Evolutionary conservation across 352 stramenopile genomes (phyloP), one percentile per base, ranked within the genome.

Genomic region (Lagenidium sp.): DNA sequence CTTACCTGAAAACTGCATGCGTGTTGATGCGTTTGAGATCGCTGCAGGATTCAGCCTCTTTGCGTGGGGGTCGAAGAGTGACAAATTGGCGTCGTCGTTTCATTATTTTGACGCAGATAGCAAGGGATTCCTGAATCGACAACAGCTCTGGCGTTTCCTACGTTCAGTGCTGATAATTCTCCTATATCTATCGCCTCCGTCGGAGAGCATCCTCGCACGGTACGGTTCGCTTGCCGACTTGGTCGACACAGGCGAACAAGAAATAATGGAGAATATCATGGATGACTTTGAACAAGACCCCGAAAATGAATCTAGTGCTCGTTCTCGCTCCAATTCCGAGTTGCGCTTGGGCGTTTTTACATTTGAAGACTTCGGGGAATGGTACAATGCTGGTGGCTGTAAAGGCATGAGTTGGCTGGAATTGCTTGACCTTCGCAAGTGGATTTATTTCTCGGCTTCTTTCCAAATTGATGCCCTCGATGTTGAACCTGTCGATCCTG

Each of bases 91-190:
- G n/a, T 76, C 74, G 12, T 63, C 78, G 0, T 94, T 94, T 38
- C 76, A 94, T 48, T 94, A 84, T 41, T 94, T 91, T 36, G 81
- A 94, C 32, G 63, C 66, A 4, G 81, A 94, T 26, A 79, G 74
- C 53, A 88, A 88, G 22, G 77, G 72, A 0, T 87, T 75, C 19
- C 46, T 94, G 41, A 85, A 88, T 47, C 68, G 66, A 3, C 66
- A 89, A 44, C 81, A 94, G 36, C 50, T 94, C 8, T 94, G 81
- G 81, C 63, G 74, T 12, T 94, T 91, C 38, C 39, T 94, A n/a
- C 68, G 81, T 0, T 94, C 81, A 2, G 60, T 91, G 39, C 31
- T 94, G 26, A 84, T 85, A 16, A 82, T 63, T 18, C 48, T 94
- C 11, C 37, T 94, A 5, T 67, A 84, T 44, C 53, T 94, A 5